Evolutionary conservation across 805 yeast species (phyloP).

Genomic region (Saccharomycopsis sp.): DNA sequence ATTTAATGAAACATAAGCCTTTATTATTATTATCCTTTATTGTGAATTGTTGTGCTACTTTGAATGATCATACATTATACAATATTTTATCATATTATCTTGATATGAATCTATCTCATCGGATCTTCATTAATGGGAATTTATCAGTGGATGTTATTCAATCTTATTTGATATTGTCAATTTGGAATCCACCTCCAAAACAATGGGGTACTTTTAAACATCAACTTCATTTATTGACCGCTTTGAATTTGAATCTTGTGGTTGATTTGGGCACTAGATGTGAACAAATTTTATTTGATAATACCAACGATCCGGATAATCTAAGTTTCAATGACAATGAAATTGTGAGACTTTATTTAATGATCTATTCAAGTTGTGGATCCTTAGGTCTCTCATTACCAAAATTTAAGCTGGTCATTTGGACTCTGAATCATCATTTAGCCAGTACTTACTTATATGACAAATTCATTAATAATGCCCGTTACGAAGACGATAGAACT

Average conservation of each 20-base stretch:
- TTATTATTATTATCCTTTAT: constrained; percentile 33
- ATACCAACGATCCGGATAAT: background rate
- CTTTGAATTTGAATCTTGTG: constrained; percentile 36
- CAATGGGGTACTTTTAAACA: constrained; percentile 43
- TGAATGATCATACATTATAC: constrained; percentile 29
- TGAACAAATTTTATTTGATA: constrained; percentile 10
- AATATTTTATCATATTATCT: constrained; percentile 33
- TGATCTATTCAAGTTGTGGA: constrained; percentile 42
- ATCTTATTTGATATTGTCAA: constrained; percentile 33
- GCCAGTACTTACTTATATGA: constrained; percentile 25
- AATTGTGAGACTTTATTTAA: constrained; percentile 33
- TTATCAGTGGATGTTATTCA: constrained; percentile 33
- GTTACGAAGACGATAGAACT: constrained; percentile 22
- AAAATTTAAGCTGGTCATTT: constrained; percentile 37
- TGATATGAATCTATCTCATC: constrained; percentile 34
- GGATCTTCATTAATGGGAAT: constrained; percentile 34
- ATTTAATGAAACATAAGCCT: constrained; percentile 33
- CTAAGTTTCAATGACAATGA: constrained; percentile 24
- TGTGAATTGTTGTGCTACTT: constrained; percentile 38
- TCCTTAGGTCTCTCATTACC: constrained; percentile 41
- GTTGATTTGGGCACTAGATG: constrained; percentile 36
- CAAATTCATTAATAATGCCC: constrained; percentile 17
- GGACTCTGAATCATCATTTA: constrained; percentile 35
- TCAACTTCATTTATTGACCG: constrained; percentile 38
- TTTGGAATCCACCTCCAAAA: constrained; percentile 45